These are phyloP conservation scores for Gossypium raimondii DNA, from an alignment of 345 rosid species.

Conservation along the genomic window DNA sequence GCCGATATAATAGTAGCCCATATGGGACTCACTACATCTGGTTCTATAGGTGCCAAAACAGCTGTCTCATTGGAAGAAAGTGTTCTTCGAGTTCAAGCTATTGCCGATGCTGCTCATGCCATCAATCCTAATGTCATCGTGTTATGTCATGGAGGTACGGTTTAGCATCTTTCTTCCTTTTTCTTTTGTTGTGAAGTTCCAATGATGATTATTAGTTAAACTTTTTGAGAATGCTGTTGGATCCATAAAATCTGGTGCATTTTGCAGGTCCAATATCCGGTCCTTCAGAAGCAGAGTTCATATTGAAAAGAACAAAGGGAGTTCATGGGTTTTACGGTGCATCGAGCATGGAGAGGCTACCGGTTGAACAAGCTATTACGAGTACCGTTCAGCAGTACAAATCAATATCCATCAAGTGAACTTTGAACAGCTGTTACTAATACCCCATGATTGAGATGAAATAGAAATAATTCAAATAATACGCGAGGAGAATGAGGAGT, in stretches of 20 bases:
- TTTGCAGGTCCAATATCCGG: slow-evolving; percentile 79
- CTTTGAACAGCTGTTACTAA: background rate
- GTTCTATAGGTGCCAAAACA: slow-evolving; percentile 86
- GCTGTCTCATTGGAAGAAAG: slow-evolving; percentile 78
- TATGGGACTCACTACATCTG: slow-evolving; percentile 92
- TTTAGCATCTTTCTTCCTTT: background rate
- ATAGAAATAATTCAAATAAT: background rate
- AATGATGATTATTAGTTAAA: background rate
- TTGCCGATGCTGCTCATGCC: slow-evolving; percentile 72
- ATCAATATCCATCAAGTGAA: slow-evolving; percentile 59
- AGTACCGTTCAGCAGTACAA: slow-evolving; percentile 70
- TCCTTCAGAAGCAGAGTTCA: slow-evolving; percentile 70
- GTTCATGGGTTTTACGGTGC: slow-evolving; percentile 97
- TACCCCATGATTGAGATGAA: background rate
- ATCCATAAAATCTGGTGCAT: background rate
- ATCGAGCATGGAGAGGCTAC: slow-evolving; percentile 95
- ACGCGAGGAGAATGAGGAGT: background rate
- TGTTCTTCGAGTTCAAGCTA: slow-evolving; percentile 67
- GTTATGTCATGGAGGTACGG: slow-evolving; percentile 87
- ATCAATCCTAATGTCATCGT: slow-evolving; percentile 60
- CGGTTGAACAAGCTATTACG: slow-evolving; percentile 78
- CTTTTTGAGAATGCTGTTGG: background rate
- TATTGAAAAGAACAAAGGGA: slow-evolving; percentile 64
- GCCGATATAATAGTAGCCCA: slow-evolving; percentile 95
- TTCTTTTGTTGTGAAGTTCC: background rate